phyloP scores from a whole-genome alignment of 495 filamentous ascomycete species.

The Tuber umbilicatum region DNA sequence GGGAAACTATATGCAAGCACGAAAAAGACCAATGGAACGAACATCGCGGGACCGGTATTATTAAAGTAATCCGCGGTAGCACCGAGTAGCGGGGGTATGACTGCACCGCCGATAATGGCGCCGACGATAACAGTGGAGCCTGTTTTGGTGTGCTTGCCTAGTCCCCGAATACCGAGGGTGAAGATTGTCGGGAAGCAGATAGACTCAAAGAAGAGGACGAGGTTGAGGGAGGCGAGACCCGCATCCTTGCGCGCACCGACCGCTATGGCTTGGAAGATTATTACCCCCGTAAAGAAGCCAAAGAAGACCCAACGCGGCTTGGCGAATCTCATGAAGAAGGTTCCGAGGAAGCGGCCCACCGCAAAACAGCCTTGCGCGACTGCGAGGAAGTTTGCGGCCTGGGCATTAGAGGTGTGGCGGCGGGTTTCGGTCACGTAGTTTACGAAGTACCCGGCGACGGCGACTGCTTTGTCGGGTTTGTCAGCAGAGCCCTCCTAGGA shows the following conservation, averaged over 20 bases:
- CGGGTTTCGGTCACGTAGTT: conserved; percentile 55
- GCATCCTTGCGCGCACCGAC: conserved; percentile 44
- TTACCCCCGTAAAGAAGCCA: conserved; percentile 38
- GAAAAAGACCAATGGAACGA: conserved; percentile 55
- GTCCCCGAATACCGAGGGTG: conserved; percentile 54
- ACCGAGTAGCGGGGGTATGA: conserved; percentile 50
- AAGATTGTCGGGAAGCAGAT: conserved; percentile 60
- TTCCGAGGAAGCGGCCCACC: conserved; percentile 51
- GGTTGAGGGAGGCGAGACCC: conserved; percentile 48
- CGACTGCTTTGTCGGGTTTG: conserved; percentile 40
- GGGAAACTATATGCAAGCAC: conserved; percentile 56
- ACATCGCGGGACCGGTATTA: conserved; percentile 51
- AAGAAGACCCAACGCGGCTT: conserved; percentile 52
- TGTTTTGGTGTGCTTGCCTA: conserved; percentile 56
- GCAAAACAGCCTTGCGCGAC: conserved; percentile 55
- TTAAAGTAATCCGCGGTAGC: conserved; percentile 49
- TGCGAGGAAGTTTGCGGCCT: conserved; percentile 52
- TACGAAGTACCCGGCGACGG: conserved; percentile 54
- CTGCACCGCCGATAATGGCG: conserved; percentile 53
- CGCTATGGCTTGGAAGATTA: conserved; percentile 42
- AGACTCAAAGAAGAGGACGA: conserved; percentile 57
- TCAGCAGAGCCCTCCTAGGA: neutral
- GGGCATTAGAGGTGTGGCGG: conserved; percentile 44
- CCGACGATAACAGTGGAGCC: conserved; percentile 55
- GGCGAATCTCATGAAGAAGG: conserved; percentile 50